Evolutionary conservation across 352 stramenopile species (phyloP).

Genomic region (Salisapilia sapeloensis): DNA sequence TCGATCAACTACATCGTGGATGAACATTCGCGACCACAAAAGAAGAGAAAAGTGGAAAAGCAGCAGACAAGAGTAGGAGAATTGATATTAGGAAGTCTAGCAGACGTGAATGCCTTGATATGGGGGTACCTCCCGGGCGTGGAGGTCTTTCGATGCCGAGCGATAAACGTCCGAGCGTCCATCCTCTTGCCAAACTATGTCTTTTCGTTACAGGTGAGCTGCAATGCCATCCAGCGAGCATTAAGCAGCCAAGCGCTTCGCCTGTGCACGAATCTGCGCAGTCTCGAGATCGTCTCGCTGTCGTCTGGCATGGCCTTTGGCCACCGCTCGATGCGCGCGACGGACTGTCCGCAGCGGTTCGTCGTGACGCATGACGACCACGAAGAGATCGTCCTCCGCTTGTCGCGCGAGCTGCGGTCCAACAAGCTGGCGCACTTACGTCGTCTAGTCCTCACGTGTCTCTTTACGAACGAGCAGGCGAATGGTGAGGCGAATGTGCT

Average conservation of each 20-base stretch:
- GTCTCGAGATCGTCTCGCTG: constrained; percentile 65
- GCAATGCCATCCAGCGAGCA: constrained; percentile 47
- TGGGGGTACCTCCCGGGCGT: constrained; percentile 65
- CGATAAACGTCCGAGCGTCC: constrained; percentile 22
- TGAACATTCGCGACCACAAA: no score
- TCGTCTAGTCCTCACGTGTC: constrained; percentile 50
- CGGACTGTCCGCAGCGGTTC: constrained; percentile 71
- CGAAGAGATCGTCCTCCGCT: constrained; percentile 62
- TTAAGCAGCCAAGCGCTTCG: constrained; percentile 27
- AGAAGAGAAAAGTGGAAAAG: no score
- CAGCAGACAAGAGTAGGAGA: no score
- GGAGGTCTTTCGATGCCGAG: constrained; percentile 58
- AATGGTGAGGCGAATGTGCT: constrained; percentile 70
- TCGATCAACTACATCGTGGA: no score
- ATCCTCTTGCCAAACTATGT: constrained; percentile 39
- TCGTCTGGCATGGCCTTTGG: constrained; percentile 69
- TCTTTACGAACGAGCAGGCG: constrained; percentile 79
- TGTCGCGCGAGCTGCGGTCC: constrained; percentile 45
- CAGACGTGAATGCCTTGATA: no score
- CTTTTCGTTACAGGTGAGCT: constrained; percentile 59
- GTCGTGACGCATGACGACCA: constrained; percentile 79
- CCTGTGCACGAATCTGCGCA: constrained; percentile 39
- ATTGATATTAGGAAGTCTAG: no score
- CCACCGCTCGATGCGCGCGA: constrained; percentile 70
- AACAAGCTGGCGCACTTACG: constrained; percentile 34